Base-by-base conservation (phyloP, 2,329 filamentous ascomycete species). In the Sclerotiophoma versabilis region DNA sequence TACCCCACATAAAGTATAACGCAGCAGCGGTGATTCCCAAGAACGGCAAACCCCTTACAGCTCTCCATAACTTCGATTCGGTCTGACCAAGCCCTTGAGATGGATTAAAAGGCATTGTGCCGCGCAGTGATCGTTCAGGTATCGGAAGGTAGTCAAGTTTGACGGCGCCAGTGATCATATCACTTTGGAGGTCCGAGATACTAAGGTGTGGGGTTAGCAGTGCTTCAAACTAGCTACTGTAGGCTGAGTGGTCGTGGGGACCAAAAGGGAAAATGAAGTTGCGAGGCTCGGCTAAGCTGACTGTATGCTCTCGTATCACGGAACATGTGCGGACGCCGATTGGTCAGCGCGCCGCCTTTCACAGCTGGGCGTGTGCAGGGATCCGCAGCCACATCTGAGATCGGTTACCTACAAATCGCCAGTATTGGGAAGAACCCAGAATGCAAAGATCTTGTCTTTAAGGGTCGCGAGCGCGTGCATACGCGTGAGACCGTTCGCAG, bases 71-170 rank as follows among this genome's bases (percentile, higher is more conserved):
- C 33, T 57, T 62, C 4, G 59, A 57, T 30, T 62, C 59, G 4
- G 11, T 37, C 4, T 57, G 41, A 1, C 56, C 54, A n/a, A 57
- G 32, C 11, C 53, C 50, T 45, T 62, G 59, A n/a, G 59, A 55
- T 7, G 57, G 50, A 25, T 59, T 59, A 42, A 56, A 62, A 29
- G 47, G 50, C 59, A 62, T 62, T 3, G 44, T 62, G 23, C 57
- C 59, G 17, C 33, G 41, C 3, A 51, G 33, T 32, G 57, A 57
- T 32, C 51, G 53, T 33, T 57, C 50, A 17, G 53, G 59, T 32
- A 30, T 45, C 8, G 51, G 45, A 3, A 54, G 32, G 29, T 57
- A 59, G 22, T 61, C 56, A 26, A 59, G 47, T 14, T 55, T 54
- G 36, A 59, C 53, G 34, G 56, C 46, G 11, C 51, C 55, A 23